These are phyloP conservation scores for Rhodomyrtus psidioides DNA, from an alignment of 441 rosid species.

Conservation along the genomic window DNA sequence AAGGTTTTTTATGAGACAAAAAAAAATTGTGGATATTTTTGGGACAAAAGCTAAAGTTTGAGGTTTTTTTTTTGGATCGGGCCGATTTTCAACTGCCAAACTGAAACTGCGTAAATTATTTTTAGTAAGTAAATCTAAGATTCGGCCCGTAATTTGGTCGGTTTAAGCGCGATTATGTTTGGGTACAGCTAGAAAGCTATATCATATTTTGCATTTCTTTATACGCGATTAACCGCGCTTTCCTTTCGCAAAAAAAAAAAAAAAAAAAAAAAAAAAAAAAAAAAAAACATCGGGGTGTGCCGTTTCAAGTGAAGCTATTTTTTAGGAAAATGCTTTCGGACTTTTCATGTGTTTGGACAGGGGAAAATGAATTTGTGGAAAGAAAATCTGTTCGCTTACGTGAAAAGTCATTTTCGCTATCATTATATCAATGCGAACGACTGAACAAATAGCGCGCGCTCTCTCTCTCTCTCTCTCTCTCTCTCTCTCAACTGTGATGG, in stretches of 20 bases:
- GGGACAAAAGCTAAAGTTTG: too few relatives aligned
- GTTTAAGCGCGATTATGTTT: background rate
- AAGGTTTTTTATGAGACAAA: too few relatives aligned
- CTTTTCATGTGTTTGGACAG: background rate
- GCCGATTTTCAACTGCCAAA: background rate
- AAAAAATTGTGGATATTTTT: too few relatives aligned
- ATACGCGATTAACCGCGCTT: background rate
- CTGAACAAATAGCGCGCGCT: background rate
- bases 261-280: too few relatives aligned
- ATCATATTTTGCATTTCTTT: background rate
- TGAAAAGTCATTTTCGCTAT: background rate
- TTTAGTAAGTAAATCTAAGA: background rate
- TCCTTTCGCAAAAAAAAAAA: background rate
- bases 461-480: too few relatives aligned
- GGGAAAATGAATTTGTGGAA: rapidly evolving
- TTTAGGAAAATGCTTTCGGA: rapidly evolving
- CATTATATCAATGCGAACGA: background rate
- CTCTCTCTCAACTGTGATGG: too few relatives aligned
- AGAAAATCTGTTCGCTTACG: too few relatives aligned
- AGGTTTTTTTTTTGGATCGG: too few relatives aligned
- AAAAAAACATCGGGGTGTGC: too few relatives aligned
- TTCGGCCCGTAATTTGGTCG: background rate
- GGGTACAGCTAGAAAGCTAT: background rate
- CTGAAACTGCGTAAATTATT: background rate
- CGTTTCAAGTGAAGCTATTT: background rate